Conservation (phyloP, 1,284 basidiomycete species). For the Papiliotrema flavescens region DNA sequence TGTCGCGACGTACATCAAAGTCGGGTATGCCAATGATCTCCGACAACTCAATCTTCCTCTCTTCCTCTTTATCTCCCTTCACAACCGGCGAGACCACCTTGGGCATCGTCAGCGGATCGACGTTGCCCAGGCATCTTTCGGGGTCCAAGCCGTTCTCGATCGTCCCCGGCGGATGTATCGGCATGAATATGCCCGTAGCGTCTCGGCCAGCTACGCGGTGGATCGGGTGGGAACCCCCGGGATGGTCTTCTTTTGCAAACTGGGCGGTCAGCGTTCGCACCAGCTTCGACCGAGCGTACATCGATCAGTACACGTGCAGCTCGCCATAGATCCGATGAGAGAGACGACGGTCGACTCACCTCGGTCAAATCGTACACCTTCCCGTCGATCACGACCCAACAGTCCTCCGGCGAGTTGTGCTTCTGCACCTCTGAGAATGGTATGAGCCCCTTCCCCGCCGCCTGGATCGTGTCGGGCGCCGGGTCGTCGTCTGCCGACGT, state of each 20-base stretch:
- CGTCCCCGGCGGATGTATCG: slow-evolving; percentile 46
- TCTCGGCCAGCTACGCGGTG: slow-evolving; percentile 43
- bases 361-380: slow-evolving; percentile 47
- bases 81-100: slow-evolving; percentile 11
- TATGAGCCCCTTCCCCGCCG: slow-evolving; percentile 25
- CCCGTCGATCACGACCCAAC: slow-evolving; percentile 47
- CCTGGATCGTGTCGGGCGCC: slow-evolving; percentile 16
- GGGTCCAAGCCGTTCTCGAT: slow-evolving; percentile 42
- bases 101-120: slow-evolving; percentile 29
- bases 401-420: slow-evolving; percentile 39
- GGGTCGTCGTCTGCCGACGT: slow-evolving; percentile 18
- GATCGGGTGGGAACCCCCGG: slow-evolving; percentile 40
- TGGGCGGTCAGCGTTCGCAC: slow-evolving; percentile 8
- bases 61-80: slow-evolving; percentile 12
- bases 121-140: slow-evolving; percentile 22
- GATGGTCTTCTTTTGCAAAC: slow-evolving; percentile 42
- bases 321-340: neutral
- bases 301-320: neutral
- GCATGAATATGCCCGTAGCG: slow-evolving; percentile 39
- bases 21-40: slow-evolving; percentile 48
- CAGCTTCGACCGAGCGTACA: too few relatives aligned
- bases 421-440: slow-evolving; percentile 41
- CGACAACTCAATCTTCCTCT: slow-evolving; percentile 32
- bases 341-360: slow-evolving; percentile 21
- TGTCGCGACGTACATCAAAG: slow-evolving; percentile 30